Base-by-base conservation (phyloP, 441 rosid genomes). In the Euphorbia celastroides region DNA sequence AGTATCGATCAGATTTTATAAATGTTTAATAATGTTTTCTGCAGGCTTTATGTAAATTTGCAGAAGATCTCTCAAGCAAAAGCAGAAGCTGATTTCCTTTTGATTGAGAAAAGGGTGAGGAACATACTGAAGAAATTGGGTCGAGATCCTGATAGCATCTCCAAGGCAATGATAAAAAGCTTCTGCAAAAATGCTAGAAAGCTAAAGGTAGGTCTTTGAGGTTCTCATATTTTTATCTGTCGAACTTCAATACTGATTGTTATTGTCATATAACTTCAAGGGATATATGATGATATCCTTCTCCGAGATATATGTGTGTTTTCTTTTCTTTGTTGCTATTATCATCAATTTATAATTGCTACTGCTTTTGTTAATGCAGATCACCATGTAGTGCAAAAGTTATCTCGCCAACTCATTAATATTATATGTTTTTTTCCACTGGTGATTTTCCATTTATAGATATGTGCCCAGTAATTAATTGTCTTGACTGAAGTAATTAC, bases 141-240 rank as follows among this genome's bases (percentile, higher is more conserved):
- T 59, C 78, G 86, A 75, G 91, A 92, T 69, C 80, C 88, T 58
- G 63, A 65, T 75, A 82, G 82, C 80, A 86, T 94, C 73, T 71
- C 90, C 50, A 89, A 81, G 74, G 62, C 88, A 56, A 81, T 75
- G 27, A 80, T 94, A 67, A 88, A 84, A 73, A 79, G 76, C 83
- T 94, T 94, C 74, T 88, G 99, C 72, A 91, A 82, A 82, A 93
- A 89, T 79, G 89, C 97, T 60, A 82, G 97, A 80, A 93, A 93
- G 78, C 86, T 93, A 38, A 91, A 82, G 79, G 99, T 90, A 75
- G 77, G 80, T 68, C 28, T 64, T 28, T 34, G 17, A 54, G 25
- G 23, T 22, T 65, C 57, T 44, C 28, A 2, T 59, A 6, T 59
- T 36, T 44, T 57, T 62, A 57, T 67, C 30, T 5, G 4, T 0